These are phyloP conservation scores for Phytophthora niederhauseri DNA, from an alignment of 352 stramenopile genomes.

Conservation along the genomic window DNA sequence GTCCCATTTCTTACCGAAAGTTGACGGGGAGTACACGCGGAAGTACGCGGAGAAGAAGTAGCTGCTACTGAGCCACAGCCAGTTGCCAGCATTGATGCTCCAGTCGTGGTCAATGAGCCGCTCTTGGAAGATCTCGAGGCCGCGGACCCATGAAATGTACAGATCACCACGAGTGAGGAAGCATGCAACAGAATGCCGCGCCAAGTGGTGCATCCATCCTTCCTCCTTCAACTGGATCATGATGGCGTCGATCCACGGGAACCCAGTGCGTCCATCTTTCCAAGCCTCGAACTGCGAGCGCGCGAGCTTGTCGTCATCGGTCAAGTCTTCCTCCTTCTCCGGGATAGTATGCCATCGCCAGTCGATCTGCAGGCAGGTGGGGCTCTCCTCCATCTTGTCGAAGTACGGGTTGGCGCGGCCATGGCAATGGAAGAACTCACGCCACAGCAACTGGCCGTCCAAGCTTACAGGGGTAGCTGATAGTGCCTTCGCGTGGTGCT, in stretches of 20 bases:
- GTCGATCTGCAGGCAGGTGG: conserved; percentile 88
- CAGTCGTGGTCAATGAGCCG: conserved; percentile 97
- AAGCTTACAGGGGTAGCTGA: conserved; percentile 93
- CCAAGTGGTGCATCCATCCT: conserved; percentile 91
- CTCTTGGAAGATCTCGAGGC: conserved; percentile 92
- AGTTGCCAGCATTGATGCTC: conserved; percentile 98
- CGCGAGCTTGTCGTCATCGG: conserved; percentile 85
- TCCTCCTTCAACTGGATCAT: conserved; percentile 95
- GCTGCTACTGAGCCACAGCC: conserved; percentile 96
- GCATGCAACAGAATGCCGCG: conserved; percentile 96
- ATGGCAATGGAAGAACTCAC: conserved; percentile 95
- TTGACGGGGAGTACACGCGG: conserved; percentile 94
- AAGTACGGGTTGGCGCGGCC: conserved; percentile 88
- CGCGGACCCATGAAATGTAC: conserved; percentile 95
- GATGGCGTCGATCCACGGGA: conserved; percentile 98
- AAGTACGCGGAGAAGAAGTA: conserved; percentile 99
- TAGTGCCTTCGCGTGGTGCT: conserved; percentile 60
- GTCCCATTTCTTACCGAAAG: conserved; percentile 98
- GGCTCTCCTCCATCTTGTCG: conserved; percentile 95
- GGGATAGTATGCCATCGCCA: conserved; percentile 91
- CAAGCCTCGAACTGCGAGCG: conserved; percentile 91
- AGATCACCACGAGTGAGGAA: conserved; percentile 98
- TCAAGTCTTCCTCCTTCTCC: conserved; percentile 58
- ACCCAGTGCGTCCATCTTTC: conserved; percentile 96
- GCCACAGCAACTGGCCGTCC: conserved; percentile 95